Conservation (phyloP, 2,329 filamentous ascomycete genomes). For the Cryphonectria parasitica region DNA sequence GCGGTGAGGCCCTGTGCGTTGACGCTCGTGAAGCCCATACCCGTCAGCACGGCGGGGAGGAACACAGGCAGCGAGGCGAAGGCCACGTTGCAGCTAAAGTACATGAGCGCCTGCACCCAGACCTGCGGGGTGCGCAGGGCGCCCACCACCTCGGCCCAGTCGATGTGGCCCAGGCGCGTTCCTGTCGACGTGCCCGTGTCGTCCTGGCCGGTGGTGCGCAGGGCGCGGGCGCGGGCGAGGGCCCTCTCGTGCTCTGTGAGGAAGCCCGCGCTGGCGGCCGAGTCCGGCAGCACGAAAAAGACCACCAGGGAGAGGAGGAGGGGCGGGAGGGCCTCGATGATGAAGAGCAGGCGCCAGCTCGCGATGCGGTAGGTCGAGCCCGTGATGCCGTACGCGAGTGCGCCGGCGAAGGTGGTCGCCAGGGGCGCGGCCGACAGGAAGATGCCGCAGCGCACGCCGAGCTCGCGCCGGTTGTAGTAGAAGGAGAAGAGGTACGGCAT, state of each 20-base stretch:
- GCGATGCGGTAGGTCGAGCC: slow-evolving; percentile 57
- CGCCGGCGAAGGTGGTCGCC: slow-evolving; percentile 68
- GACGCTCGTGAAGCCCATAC: slow-evolving; percentile 70
- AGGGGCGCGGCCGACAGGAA: slow-evolving; percentile 71
- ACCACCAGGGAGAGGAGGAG: slow-evolving; percentile 56
- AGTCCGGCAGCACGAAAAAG: slow-evolving; percentile 59
- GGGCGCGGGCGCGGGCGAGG: slow-evolving; percentile 56
- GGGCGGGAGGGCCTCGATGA: slow-evolving; percentile 68
- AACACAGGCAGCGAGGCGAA: slow-evolving; percentile 69
- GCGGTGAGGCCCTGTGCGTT: slow-evolving; percentile 73
- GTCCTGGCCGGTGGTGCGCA: slow-evolving; percentile 56
- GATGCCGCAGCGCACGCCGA: slow-evolving; percentile 72
- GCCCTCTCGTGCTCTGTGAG: slow-evolving; percentile 61
- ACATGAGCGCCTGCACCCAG: slow-evolving; percentile 56
- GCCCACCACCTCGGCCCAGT: slow-evolving; percentile 50
- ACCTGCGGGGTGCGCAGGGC: slow-evolving; percentile 54
- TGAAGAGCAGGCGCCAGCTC: slow-evolving; percentile 67
- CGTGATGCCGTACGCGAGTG: slow-evolving; percentile 67
- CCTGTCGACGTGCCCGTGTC: slow-evolving; percentile 46
- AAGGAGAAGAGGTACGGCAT: slow-evolving; percentile 29
- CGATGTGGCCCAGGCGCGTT: slow-evolving; percentile 44
- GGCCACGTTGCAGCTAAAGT: slow-evolving; percentile 66
- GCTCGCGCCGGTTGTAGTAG: slow-evolving; percentile 50
- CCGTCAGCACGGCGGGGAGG: slow-evolving; percentile 63
- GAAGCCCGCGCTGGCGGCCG: slow-evolving; percentile 55